These are phyloP conservation scores for Mycena rebaudengoi DNA, from an alignment of 768 basidiomycete genomes.

Conservation along the genomic window DNA sequence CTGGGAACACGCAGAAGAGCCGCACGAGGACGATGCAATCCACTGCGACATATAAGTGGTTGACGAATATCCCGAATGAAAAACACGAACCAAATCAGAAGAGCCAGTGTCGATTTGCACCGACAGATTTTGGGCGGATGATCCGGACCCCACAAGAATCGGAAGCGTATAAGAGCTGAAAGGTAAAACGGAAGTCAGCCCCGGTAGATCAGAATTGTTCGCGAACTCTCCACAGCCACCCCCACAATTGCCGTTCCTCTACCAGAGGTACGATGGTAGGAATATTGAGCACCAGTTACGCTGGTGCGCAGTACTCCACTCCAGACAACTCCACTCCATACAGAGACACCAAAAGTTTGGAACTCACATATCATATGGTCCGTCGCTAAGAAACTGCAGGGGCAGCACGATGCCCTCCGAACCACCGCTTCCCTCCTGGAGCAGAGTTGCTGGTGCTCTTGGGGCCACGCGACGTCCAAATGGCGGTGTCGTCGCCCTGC, in stretches of 20 bases:
- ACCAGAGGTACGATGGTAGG: neutral
- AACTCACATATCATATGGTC: conserved; percentile 69
- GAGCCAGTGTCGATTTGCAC: conserved; percentile 86
- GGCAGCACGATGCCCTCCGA: conserved; percentile 65
- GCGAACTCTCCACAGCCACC: conserved; percentile 20
- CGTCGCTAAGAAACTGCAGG: conserved; percentile 61
- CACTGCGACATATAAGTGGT: conserved; percentile 55
- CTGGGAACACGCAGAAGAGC: conserved; percentile 57
- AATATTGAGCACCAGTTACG: neutral
- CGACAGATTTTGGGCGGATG: conserved; percentile 59
- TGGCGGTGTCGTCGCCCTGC: neutral
- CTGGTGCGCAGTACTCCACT: neutral
- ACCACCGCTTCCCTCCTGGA: conserved; percentile 53
- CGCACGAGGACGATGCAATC: conserved; percentile 75
- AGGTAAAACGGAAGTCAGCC: neutral
- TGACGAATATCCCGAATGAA: neutral
- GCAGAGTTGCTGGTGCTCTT: neutral
- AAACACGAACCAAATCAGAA: conserved; percentile 71
- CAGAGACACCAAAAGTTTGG: neutral
- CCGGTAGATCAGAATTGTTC: neutral
- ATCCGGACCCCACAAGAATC: conserved; percentile 56
- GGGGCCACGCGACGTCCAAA: neutral
- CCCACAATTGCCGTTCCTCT: conserved; percentile 2
- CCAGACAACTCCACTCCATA: neutral
- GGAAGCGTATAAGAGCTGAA: conserved; percentile 73